Base-by-base conservation (phyloP, 805 yeast genomes). In the Metschnikowia chrysomelidarum region DNA sequence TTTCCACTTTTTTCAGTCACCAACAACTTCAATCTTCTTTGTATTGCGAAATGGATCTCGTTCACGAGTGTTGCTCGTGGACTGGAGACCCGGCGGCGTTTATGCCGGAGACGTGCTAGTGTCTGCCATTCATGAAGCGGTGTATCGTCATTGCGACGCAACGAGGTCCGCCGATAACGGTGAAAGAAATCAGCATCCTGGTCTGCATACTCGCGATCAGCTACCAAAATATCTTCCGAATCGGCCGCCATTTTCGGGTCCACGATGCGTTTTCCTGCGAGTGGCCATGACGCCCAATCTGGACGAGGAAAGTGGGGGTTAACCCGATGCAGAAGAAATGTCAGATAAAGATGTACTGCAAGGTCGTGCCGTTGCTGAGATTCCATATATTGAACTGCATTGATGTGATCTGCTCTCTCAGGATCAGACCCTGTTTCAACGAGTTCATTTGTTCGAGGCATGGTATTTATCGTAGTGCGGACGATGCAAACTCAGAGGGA, bases 221-320 rank as follows among this genome's bases (percentile, higher is more conserved):
- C 18, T 7, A 36, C 30, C 11, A 32, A 28, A 3, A 27, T 31
- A 24, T 44, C 49, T 24, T 36, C 47, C 17, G 25, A 39, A 8
- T 29, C 39, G 24, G 38, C 36, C 17, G 13, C 15, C 15, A 33
- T 30, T 4, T 35, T 36, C 9, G 49, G 47, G 18, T 44, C 49
- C 15, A 24, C 17, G 14, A 24, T 40, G 12, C n/a, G n/a, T 20
- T 7, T 14, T 14, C 19, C 18, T 16, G 7, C 20, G 24, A 69
- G 51, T 1, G 91, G 91, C 91, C 91, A 83, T 4, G 68, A 51
- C 0, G 75, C 51, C 80, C 85, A 81, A 34, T 51, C 36, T 29
- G 46, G 28, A 34, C 43, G 32, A 28, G 73, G 72, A 59, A 64
- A 64, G 41, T 36, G 23, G 34, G 56, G 63, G 56, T 58, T 59